Conservation (phyloP, 2,329 filamentous ascomycete species). For the Eutypa lata region DNA sequence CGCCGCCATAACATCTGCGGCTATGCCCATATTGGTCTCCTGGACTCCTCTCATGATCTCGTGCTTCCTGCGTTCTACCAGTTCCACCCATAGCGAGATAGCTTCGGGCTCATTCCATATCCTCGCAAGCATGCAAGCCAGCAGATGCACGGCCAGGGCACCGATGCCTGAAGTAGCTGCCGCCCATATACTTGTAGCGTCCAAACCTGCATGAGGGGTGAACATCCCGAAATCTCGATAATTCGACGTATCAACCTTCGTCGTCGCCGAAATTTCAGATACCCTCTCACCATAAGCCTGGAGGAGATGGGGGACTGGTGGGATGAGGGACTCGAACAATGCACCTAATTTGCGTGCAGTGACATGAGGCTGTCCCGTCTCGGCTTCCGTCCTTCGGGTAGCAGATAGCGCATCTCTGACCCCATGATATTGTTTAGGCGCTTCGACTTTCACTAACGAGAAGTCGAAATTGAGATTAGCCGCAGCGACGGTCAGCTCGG, state of each 20-base stretch:
- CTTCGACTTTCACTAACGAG: not conserved
- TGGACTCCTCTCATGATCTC: conserved; percentile 3
- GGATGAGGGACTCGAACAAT: not conserved
- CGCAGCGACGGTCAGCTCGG: not conserved
- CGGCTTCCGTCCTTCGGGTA: not conserved
- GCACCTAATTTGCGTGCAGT: not conserved
- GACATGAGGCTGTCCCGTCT: not conserved
- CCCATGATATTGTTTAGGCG: not conserved
- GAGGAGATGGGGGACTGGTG: not conserved
- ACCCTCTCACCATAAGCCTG: not conserved
- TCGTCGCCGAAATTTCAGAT: not conserved
- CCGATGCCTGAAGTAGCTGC: conserved; percentile 25
- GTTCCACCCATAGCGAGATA: conserved; percentile 31
- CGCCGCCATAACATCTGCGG: not conserved
- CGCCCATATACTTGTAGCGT: conserved; percentile 28
- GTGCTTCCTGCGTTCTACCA: conserved; percentile 17
- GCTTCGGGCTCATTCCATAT: conserved; percentile 26
- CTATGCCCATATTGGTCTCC: not conserved
- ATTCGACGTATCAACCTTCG: not conserved
- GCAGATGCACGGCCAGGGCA: conserved; percentile 23
- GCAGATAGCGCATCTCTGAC: not conserved
- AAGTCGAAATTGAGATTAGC: not conserved
- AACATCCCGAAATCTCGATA: not conserved
- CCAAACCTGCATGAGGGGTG: conserved; percentile 1
- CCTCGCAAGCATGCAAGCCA: conserved; percentile 34